phyloP scores from a whole-genome alignment of 805 yeast genomes.

The Pichia californica region DNA sequence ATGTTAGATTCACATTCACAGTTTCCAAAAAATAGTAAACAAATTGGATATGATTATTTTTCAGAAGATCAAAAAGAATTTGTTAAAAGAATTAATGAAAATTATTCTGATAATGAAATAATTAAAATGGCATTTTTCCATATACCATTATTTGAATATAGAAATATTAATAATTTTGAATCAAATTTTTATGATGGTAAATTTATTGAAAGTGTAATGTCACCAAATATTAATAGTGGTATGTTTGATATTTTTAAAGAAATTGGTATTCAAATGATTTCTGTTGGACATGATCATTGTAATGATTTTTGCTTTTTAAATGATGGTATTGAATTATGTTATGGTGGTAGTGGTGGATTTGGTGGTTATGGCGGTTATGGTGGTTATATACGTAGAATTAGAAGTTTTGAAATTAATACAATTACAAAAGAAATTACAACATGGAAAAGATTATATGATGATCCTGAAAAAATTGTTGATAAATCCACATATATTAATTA shows the following conservation, averaged over 20 bases:
- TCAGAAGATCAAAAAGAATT: slow-evolving; percentile 28
- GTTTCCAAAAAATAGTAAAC: slow-evolving; percentile 57
- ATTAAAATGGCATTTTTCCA: slow-evolving; percentile 80
- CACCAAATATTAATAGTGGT: slow-evolving; percentile 66
- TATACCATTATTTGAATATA: slow-evolving; percentile 84
- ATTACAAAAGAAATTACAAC: slow-evolving; percentile 38
- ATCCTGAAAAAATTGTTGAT: slow-evolving; percentile 31
- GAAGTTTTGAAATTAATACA: slow-evolving; percentile 64
- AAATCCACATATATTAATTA: background rate
- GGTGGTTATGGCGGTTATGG: slow-evolving; percentile 97
- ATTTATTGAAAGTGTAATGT: slow-evolving; percentile 67
- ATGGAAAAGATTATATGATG: slow-evolving; percentile 69
- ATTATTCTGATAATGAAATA: slow-evolving; percentile 40
- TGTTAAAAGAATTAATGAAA: slow-evolving; percentile 18
- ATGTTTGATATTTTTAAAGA: slow-evolving; percentile 51
- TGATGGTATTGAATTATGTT: slow-evolving; percentile 74
- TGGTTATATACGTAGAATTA: slow-evolving; percentile 71
- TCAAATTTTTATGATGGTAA: slow-evolving; percentile 45
- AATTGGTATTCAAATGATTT: slow-evolving; percentile 66
- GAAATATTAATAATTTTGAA: background rate
- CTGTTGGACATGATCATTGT: slow-evolving; percentile 94
- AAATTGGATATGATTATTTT: slow-evolving; percentile 78
- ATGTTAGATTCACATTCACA: slow-evolving; percentile 82
- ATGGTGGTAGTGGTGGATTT: slow-evolving; percentile 91
- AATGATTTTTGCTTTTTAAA: slow-evolving; percentile 73